Percentiles rank a stretch among this genome's conserved stretches.
phyloP scores from a whole-genome alignment of 768 basidiomycete species.

The Kwoniella newhampshirensis region DNA sequence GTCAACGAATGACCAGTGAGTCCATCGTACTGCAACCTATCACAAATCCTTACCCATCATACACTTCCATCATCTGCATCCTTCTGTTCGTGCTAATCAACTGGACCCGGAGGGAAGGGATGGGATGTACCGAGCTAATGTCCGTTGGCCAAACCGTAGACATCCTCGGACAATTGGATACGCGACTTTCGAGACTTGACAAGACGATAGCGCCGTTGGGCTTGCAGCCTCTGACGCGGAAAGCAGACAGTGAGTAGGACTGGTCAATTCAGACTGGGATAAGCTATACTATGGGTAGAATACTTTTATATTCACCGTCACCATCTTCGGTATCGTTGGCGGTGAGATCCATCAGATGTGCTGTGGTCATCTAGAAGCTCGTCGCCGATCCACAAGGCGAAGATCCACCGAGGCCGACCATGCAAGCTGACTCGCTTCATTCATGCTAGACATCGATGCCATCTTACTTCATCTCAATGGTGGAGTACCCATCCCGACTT shows the following conservation, averaged over 20 bases:
- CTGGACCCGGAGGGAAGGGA: no score
- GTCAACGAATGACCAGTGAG: conserved; percentile 51
- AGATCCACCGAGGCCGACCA: no score
- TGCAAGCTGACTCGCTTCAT: no score
- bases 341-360: no score
- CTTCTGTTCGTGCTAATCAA: no score
- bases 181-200: conserved; percentile 45
- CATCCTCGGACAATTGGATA: conserved; percentile 48
- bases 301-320: no score
- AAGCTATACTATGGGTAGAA: no score
- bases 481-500: neutral
- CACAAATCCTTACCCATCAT: no score
- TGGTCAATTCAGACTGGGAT: neutral
- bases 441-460: conserved; percentile 40
- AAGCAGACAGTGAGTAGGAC: conserved; percentile 42
- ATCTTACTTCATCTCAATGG: conserved; percentile 20
- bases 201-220: conserved; percentile 52
- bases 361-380: no score
- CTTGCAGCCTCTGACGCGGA: conserved; percentile 45
- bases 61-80: no score
- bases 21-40: conserved; percentile 1
- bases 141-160: conserved; percentile 19
- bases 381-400: neutral
- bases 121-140: no score
- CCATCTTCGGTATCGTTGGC: no score